Evolutionary conservation across 331 rosid species (phyloP), one percentile per base, ranked within the genome.

Genomic region (Rhamnella rubrinervis): DNA sequence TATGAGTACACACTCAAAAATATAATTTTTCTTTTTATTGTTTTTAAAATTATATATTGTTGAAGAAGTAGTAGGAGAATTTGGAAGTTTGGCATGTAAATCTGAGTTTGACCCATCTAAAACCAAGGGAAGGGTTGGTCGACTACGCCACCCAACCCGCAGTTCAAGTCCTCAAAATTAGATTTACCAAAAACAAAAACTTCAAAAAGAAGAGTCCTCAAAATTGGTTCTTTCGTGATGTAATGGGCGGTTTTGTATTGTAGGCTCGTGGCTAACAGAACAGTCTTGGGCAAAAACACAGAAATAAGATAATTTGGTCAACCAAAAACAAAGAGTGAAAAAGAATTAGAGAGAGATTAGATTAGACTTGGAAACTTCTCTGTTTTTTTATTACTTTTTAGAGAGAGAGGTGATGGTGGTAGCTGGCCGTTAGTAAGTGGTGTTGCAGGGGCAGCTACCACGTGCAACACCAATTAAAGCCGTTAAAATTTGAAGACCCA

Each of bases 381-480:
- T 5, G 44, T 46, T 20, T 5, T 38, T 68, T 26, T 11, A 4
- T 14, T 38, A 59, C 44, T 55, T 73, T 68, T 66, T 49, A 55
- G 62, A 63, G n/a, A 58, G 71, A 51, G 18, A 18, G 40, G 23
- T 15, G 41, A 46, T 14, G 65, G 56, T 70, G 89, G 88, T 87
- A 78, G 89, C 77, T 87, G 85, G 84, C 77, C 77, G 78, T 77
- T 80, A 78, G 85, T 61, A 35, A 12, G 57, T 60, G 79, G 68
- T 68, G 85, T 74, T 87, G 83, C 21, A 64, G 64, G 25, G 75
- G 87, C 85, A 80, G 82, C 41, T 75, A 70, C 85, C 96, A 88
- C 98, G 90, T 88, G 93, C 87, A 65, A 20, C 71, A 59, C 75
- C 73, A 84, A 80, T 82, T 83, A 74, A 85, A 74, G 79, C 78